Conservation (phyloP, 2,329 filamentous ascomycete species). For the Phialophora chinensis region DNA sequence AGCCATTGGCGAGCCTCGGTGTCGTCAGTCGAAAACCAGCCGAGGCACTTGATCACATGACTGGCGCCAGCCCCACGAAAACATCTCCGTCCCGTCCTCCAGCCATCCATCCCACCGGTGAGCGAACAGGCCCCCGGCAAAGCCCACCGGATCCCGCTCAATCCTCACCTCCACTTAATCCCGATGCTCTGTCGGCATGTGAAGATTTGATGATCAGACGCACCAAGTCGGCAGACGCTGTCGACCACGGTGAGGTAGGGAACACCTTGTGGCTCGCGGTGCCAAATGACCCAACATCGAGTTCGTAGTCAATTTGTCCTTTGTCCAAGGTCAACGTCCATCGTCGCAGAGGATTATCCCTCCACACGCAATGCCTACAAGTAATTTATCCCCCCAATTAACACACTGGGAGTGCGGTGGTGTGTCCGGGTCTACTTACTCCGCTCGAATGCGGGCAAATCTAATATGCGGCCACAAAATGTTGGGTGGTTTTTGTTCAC, state of each 20-base stretch:
- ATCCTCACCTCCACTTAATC: slow-evolving; percentile 7
- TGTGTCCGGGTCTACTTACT: not conserved
- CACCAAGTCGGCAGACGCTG: not conserved
- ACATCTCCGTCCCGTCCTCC: not conserved
- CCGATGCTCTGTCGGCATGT: slow-evolving; percentile 12
- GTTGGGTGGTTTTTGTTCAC: not conserved
- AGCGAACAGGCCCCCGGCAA: not conserved
- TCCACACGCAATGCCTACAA: not conserved
- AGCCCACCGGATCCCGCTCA: slow-evolving; percentile 6
- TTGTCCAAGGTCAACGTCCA: not conserved
- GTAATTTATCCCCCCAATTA: not conserved
- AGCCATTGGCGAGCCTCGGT: slow-evolving; percentile 17
- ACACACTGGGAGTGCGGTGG: not conserved
- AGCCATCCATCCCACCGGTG: slow-evolving; percentile 5
- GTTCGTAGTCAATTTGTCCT: too few species aligned
- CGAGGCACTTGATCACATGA: slow-evolving; percentile 23
- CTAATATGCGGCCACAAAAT: not conserved
- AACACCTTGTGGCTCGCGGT: not conserved
- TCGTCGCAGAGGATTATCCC: not conserved
- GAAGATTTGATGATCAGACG: slow-evolving; percentile 12
- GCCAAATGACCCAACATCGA: not conserved
- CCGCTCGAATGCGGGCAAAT: slow-evolving; percentile 6
- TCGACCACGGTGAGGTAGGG: not conserved
- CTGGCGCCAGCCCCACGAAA: slow-evolving; percentile 3
- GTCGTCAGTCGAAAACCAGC: slow-evolving; percentile 17